These are phyloP conservation scores for Davidsoniella eucalypti DNA, from an alignment of 2,329 filamentous ascomycete species.

Conservation along the genomic window DNA sequence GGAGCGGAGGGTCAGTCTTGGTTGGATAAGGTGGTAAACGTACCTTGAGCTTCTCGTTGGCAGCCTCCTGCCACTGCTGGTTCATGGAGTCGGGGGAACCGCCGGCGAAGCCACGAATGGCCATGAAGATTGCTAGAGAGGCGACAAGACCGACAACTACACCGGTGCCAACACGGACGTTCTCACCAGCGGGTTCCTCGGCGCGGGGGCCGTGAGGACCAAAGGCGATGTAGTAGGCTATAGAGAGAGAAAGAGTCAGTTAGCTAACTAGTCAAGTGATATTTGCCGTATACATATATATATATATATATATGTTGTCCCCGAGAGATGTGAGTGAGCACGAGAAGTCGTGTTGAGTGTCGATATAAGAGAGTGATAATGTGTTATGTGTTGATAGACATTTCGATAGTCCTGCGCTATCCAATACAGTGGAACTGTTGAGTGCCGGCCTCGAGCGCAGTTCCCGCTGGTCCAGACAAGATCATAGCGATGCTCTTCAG, in stretches of 20 bases:
- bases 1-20: not conserved
- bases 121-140: conserved; percentile 54
- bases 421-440: no score
- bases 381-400: no score
- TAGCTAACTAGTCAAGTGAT: no score
- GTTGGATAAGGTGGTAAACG: conserved; percentile 19
- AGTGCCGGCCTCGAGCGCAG: no score
- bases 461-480: no score
- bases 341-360: no score
- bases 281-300: no score
- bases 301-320: no score
- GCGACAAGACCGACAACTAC: conserved; percentile 49
- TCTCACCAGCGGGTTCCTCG: conserved; percentile 66
- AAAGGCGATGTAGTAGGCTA: conserved; percentile 98
- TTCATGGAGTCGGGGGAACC: conserved; percentile 73
- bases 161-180: conserved; percentile 60
- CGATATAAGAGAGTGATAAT: no score
- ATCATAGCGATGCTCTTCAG: not conserved
- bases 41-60: conserved; percentile 89
- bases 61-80: conserved; percentile 91
- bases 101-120: conserved; percentile 55
- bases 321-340: no score
- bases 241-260: conserved; percentile 12
- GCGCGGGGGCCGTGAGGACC: conserved; percentile 90
- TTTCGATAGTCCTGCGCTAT: no score